Base-by-base conservation (phyloP, 345 rosid species). In the Turritis glabra region DNA sequence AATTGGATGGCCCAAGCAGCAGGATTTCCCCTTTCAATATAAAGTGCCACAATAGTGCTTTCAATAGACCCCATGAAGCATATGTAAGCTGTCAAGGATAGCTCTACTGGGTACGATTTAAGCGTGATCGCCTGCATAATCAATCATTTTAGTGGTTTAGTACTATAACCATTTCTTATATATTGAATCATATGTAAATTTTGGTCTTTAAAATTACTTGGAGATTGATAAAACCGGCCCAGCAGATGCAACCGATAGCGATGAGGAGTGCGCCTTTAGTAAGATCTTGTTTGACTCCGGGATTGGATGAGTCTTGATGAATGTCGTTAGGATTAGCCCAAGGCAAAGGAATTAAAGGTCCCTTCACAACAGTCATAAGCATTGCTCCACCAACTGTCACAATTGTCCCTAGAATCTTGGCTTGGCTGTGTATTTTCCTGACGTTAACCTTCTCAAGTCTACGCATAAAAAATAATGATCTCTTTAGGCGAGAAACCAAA, bases 371-470 rank as follows among this genome's bases (percentile, higher is more conserved):
- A 35, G 96, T 87, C 97, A 95, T 91, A 15, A 95, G 15, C 93
- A 89, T 90, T 22, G 99, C 99, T 76, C 97, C 99, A 22, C 93
- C 93, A 38, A 92, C 87, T 25, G 97, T 87, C 51, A 95, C 90
- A 22, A 87, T 4, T 5, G 99, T 95, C 40, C 99, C 97, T n/a
- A 86, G 10, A 54, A 90, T 77, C 86, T 91, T 95, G 63, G 92
- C 99, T 72, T 81, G 87, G 88, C 97, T 89, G 21, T 75, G 92
- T 48, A 86, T 8, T 56, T 80, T 85, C 78, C 64, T 77, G 22
- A 87, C 21, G 17, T 84, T 82, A 9, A 95, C 85, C 68, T 78
- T 87, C 88, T 95, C 99, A 15, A 95, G 82, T 84, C 97, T 91
- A 55, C 26, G 69, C 32, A 52, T 33, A 35, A 64, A 47, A 40